These are phyloP conservation scores for Boletus subcaerulescens DNA, from an alignment of 768 basidiomycete genomes.

Conservation along the genomic window DNA sequence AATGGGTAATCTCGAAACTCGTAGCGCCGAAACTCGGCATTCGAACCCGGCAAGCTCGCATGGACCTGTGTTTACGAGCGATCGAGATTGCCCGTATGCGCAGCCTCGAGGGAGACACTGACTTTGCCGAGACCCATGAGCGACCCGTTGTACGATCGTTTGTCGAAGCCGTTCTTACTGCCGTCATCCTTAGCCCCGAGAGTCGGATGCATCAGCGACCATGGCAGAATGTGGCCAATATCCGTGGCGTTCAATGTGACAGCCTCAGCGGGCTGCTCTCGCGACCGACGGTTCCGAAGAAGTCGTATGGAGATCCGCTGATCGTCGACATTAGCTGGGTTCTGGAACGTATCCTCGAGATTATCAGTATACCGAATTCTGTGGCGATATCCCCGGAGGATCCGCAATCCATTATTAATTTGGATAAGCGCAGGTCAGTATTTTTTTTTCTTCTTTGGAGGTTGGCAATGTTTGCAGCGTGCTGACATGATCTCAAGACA, in stretches of 20 bases:
- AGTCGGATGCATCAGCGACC: constrained; percentile 75
- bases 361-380: constrained; percentile 71
- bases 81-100: constrained; percentile 73
- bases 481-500: constrained; percentile 44
- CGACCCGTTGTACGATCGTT: constrained; percentile 74
- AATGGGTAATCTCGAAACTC: constrained; percentile 74
- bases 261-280: constrained; percentile 55
- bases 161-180: constrained; percentile 70
- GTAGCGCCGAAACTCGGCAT: constrained; percentile 62
- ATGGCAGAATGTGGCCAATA: constrained; percentile 71
- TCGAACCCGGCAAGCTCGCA: constrained; percentile 61
- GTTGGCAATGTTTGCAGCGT: neutral
- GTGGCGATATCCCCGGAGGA: constrained; percentile 54
- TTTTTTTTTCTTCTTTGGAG: neutral
- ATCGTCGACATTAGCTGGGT: constrained; percentile 82
- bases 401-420: constrained; percentile 63
- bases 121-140: constrained; percentile 42
- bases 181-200: constrained; percentile 76
- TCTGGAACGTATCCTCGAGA: constrained; percentile 75
- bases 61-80: constrained; percentile 68
- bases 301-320: constrained; percentile 48
- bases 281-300: constrained; percentile 44
- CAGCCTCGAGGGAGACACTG: constrained; percentile 40
- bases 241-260: constrained; percentile 61
- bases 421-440: constrained; percentile 76